Evolutionary conservation across 352 stramenopile genomes (phyloP), one percentile per base, ranked within the genome.

Genomic region (Blastocystis sp.): DNA sequence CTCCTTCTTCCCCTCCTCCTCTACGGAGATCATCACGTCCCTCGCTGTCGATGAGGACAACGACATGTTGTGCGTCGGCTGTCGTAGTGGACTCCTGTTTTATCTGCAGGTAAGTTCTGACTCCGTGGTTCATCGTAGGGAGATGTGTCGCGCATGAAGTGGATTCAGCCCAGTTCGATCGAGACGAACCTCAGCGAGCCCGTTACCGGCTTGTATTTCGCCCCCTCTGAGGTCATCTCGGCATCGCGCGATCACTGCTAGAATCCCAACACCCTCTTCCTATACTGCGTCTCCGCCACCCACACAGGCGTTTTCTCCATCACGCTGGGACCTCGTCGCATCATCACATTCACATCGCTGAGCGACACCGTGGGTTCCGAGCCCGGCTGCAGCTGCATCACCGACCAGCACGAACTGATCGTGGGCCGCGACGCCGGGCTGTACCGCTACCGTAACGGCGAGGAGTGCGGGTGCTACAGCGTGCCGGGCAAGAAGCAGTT

Each of bases 11-110:
- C 34, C 21, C 7, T 10, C 63, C n/a, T 9, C 63, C n/a, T 45
- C n/a, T 6, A 40, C 10, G 1, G 69, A 79, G 38, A 17, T 63
- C 10, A 28, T 79, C 69, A 79, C 69, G n/a, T 28, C 38, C 57
- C 17, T 79, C 21, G 34, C 38, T 28, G 69, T 63, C 24, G 60
- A 64, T 43, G 69, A 79, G 21, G 69, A 79, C 42, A 79, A 79
- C 69, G 69, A 79, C 45, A 60, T 64, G 48, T 10, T 79, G 10
- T 45, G 43, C 3, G 21, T 79, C 28, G 69, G 69, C 43, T 79
- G 69, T 48, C 43, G 63, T 24, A 79, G 69, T 17, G 69, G 69
- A 43, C 6, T 38, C 43, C 9, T 79, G 21, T 79, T 63, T 61
- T 79, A 62, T 34, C 28, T 79, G 28, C 42, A 79, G 43, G 48